phyloP scores from a whole-genome alignment of 116 monocot genomes.

The Dioscorea cayenensis region DNA sequence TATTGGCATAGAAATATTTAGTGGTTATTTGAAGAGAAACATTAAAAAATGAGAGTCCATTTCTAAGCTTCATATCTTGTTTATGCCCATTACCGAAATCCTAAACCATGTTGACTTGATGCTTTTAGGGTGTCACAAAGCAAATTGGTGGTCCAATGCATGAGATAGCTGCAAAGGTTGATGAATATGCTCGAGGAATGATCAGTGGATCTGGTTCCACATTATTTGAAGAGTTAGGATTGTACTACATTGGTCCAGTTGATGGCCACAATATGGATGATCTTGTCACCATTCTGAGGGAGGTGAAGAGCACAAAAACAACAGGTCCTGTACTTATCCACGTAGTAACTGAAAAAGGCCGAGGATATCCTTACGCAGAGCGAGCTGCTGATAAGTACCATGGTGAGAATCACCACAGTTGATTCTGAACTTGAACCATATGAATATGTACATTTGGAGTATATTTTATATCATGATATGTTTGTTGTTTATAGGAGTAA shows the following conservation, averaged over 20 bases:
- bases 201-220: slow-evolving; percentile 87
- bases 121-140: slow-evolving; percentile 75
- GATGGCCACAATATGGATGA: slow-evolving; percentile 94
- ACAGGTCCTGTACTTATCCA: slow-evolving; percentile 94
- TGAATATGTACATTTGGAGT: background rate
- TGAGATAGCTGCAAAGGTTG: slow-evolving; percentile 81
- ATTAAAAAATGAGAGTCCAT: background rate
- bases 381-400: slow-evolving; percentile 91
- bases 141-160: slow-evolving; percentile 95
- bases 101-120: background rate
- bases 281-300: slow-evolving; percentile 74
- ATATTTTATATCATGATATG: background rate
- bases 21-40: background rate
- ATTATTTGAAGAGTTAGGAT: slow-evolving; percentile 90
- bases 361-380: slow-evolving; percentile 93
- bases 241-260: slow-evolving; percentile 97
- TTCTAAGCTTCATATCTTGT: background rate
- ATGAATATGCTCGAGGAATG: slow-evolving; percentile 96
- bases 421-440: background rate
- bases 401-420: slow-evolving; percentile 29
- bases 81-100: background rate
- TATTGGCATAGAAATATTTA: background rate
- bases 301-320: slow-evolving; percentile 81
- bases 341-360: slow-evolving; percentile 88
- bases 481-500: slow-evolving; percentile 49